Conservation (phyloP, 2,329 filamentous ascomycete genomes). For the Arachnomyces sp. region DNA sequence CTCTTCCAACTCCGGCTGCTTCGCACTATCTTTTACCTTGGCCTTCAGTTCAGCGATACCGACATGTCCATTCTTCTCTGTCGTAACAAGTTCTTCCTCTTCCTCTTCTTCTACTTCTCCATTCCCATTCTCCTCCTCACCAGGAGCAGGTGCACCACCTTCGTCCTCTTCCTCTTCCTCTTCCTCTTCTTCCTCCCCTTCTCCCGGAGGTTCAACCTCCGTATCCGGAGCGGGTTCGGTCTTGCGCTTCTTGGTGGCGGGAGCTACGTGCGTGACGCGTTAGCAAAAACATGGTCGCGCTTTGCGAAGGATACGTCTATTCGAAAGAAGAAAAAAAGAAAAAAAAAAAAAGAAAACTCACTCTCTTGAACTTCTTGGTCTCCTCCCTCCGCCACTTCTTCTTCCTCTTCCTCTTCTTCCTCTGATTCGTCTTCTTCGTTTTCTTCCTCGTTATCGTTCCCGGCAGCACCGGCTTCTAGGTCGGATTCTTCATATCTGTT, state of each 20-base stretch:
- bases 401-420: slow-evolving; percentile 18
- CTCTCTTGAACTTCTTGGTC: slow-evolving; percentile 8
- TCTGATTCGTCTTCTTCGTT: slow-evolving; percentile 10
- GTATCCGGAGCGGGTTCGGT: slow-evolving; percentile 11
- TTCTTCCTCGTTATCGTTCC: slow-evolving; percentile 18
- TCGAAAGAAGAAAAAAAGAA: neutral
- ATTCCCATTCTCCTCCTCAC: slow-evolving; percentile 14
- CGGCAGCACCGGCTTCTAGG: slow-evolving; percentile 27
- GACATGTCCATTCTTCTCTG: slow-evolving; percentile 16
- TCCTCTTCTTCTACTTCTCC: slow-evolving; percentile 19
- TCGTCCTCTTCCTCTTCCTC: slow-evolving; percentile 22
- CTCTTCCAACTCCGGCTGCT: too few species aligned
- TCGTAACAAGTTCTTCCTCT: slow-evolving; percentile 1
- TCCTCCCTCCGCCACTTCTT: slow-evolving; percentile 11
- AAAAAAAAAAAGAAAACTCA: slow-evolving; percentile 9
- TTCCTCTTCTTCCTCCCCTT: slow-evolving; percentile 16
- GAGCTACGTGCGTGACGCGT: slow-evolving; percentile 7
- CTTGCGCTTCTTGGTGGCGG: slow-evolving; percentile 20
- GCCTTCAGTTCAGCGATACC: slow-evolving; percentile 2
- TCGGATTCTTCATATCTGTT: slow-evolving; percentile 27
- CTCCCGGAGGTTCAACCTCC: slow-evolving; percentile 8
- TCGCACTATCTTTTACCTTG: too few species aligned
- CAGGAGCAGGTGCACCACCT: neutral
- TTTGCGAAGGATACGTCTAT: neutral
- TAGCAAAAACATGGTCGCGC: neutral